Conservation (phyloP, 768 basidiomycete species). For the Mycena maculata region DNA sequence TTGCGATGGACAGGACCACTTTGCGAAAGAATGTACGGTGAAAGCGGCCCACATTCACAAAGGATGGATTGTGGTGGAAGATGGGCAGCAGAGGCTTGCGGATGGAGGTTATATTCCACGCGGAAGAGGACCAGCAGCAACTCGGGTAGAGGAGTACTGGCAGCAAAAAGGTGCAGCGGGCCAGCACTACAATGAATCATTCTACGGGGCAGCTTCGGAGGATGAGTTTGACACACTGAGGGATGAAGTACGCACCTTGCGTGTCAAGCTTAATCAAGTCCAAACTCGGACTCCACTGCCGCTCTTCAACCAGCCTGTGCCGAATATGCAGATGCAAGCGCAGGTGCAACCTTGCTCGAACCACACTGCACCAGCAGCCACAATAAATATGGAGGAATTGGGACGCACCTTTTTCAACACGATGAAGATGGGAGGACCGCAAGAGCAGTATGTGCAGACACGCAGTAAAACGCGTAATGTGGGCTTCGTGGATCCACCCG, state of each 20-base stretch:
- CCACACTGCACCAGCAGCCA: neutral
- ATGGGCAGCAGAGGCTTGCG: slow-evolving; percentile 16
- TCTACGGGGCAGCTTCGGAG: neutral
- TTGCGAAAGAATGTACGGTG: slow-evolving; percentile 4
- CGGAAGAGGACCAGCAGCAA: neutral
- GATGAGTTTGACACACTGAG: slow-evolving; percentile 14
- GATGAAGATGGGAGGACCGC: neutral
- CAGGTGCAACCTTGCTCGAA: neutral
- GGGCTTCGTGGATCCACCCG: neutral
- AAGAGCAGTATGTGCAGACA: slow-evolving; percentile 14
- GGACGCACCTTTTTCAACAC: slow-evolving; percentile 17
- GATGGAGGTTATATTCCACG: slow-evolving; percentile 15
- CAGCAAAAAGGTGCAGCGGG: slow-evolving; percentile 9
- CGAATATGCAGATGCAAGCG: neutral
- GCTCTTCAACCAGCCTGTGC: neutral
- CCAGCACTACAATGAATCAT: slow-evolving; percentile 1
- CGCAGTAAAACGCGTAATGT: slow-evolving; percentile 1
- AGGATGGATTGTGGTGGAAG: slow-evolving; percentile 17
- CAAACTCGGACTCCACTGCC: neutral
- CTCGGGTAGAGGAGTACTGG: slow-evolving; percentile 21
- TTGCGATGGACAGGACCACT: slow-evolving; percentile 21
- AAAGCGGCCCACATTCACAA: slow-evolving; percentile 18
- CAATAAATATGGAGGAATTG: slow-evolving; percentile 1
- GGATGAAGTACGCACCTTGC: slow-evolving; percentile 16
- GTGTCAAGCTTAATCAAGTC: slow-evolving; percentile 11